A percentile compares a stretch with the other conserved stretches of the same genome.
Conservation (phyloP, 306 rosid genomes). For the Dalbergia oliveri region DNA sequence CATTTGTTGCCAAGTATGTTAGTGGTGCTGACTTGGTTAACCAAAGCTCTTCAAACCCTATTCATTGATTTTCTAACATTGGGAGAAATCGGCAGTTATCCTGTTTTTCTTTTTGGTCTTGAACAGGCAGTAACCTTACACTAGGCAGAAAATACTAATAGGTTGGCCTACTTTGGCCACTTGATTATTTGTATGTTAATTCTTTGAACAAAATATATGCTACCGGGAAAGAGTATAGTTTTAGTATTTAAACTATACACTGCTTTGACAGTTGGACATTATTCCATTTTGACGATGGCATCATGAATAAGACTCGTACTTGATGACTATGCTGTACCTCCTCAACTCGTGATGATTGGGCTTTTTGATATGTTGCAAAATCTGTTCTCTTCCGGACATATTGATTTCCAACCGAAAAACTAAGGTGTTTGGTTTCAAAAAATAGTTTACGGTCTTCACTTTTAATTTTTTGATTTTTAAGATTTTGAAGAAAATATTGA, state of each 20-base stretch:
- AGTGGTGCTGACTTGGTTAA: constrained; percentile 90
- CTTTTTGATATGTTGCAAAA: constrained; percentile 10
- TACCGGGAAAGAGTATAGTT: constrained; percentile 16
- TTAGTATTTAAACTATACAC: constrained; percentile 20
- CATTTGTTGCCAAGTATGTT: constrained; percentile 85
- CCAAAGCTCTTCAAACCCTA: constrained; percentile 51
- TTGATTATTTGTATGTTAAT: constrained; percentile 38
- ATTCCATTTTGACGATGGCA: constrained; percentile 2
- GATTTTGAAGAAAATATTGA: too few relatives aligned
- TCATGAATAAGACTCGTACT: constrained; percentile 24
- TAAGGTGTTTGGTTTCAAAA: not conserved
- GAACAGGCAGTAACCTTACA: constrained; percentile 34
- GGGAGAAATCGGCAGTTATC: not conserved
- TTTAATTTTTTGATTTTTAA: too few relatives aligned
- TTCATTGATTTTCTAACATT: constrained; percentile 41
- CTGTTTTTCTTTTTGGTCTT: not conserved
- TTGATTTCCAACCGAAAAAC: not conserved
- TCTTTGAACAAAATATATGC: constrained; percentile 47
- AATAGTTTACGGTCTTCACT: too few relatives aligned
- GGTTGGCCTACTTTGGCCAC: constrained; percentile 52
- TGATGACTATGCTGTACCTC: constrained; percentile 4
- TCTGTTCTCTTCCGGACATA: not conserved
- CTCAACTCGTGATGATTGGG: constrained; percentile 6
- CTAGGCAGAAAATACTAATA: constrained; percentile 47
- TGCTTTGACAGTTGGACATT: constrained; percentile 31